Conservation (phyloP, 768 basidiomycete species). For the Tulasnella sp. region DNA sequence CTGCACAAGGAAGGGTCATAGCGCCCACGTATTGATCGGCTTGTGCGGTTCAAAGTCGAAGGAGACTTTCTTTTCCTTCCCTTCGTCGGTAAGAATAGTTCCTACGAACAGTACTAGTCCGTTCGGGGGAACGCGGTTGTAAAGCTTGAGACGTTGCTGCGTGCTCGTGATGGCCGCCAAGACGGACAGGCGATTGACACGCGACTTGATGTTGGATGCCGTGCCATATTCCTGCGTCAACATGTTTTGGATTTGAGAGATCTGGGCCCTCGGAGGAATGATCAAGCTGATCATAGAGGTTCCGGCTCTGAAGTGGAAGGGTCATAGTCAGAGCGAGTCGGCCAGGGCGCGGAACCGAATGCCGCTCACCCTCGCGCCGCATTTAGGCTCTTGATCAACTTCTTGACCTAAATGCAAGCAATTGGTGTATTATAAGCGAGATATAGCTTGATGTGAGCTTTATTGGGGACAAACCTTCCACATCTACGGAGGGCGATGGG, state of each 20-base stretch:
- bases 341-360: not conserved
- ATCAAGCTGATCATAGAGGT: conserved; percentile 99
- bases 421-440: not conserved
- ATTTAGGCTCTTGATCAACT: conserved; percentile 97
- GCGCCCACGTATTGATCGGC: conserved; percentile 89
- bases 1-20: not conserved
- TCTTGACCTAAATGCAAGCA: conserved; percentile 59
- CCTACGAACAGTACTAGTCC: conserved; percentile 97
- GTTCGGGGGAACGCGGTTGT: conserved; percentile 92
- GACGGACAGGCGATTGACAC: conserved; percentile 94
- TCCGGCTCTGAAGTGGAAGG: conserved; percentile 50
- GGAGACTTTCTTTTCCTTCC: conserved; percentile 98
- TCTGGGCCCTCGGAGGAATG: conserved; percentile 94
- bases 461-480: not conserved
- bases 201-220: conserved; percentile 99
- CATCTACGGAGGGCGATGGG: not conserved
- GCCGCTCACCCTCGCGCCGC: conserved; percentile 68
- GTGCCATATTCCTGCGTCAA: conserved; percentile 97
- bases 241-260: conserved; percentile 89
- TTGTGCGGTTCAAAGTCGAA: conserved; percentile 99
- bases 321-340: conserved; percentile 1
- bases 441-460: not conserved
- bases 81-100: conserved; percentile 94
- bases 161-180: conserved; percentile 97
- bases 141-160: conserved; percentile 93